phyloP scores from a whole-genome alignment of 1,284 basidiomycete species.

The Salmacisia buchloeana region DNA sequence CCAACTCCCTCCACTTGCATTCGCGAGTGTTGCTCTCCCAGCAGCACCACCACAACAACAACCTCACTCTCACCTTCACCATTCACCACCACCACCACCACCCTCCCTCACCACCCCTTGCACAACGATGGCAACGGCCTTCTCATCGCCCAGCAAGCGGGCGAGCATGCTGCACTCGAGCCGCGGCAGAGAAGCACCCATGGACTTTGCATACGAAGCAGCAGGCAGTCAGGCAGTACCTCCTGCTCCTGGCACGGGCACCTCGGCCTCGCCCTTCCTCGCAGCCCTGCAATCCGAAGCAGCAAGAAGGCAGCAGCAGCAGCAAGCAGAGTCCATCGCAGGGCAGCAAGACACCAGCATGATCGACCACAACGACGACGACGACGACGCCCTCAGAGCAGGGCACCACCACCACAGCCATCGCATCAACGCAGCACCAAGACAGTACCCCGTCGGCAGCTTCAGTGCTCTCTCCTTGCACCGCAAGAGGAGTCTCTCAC shows the following conservation, averaged over 20 bases:
- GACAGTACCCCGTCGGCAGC: neutral
- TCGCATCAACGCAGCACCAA: neutral
- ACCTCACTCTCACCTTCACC: no score
- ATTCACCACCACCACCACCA: no score
- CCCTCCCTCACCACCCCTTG: no score
- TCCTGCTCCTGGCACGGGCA: no score
- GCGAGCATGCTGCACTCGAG: no score
- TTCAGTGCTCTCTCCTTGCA: neutral
- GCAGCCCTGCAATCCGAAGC: slow-evolving; percentile 4
- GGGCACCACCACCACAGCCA: neutral
- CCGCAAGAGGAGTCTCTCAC: neutral
- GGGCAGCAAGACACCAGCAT: neutral
- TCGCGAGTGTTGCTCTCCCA: no score
- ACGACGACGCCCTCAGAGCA: neutral
- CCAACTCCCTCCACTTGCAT: no score
- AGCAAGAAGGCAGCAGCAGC: neutral
- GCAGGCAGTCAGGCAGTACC: neutral
- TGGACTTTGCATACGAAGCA: slow-evolving; percentile 8
- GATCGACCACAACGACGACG: neutral
- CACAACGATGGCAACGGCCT: no score
- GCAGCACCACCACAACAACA: no score
- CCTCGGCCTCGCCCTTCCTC: neutral
- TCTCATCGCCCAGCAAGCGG: no score
- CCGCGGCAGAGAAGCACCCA: slow-evolving; percentile 5
- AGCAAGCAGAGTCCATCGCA: neutral